A percentile compares a stretch with the other conserved stretches of the same genome.
These are phyloP conservation scores for Colletotrichum destructivum DNA, from an alignment of 2,329 filamentous ascomycete species.

Conservation along the genomic window DNA sequence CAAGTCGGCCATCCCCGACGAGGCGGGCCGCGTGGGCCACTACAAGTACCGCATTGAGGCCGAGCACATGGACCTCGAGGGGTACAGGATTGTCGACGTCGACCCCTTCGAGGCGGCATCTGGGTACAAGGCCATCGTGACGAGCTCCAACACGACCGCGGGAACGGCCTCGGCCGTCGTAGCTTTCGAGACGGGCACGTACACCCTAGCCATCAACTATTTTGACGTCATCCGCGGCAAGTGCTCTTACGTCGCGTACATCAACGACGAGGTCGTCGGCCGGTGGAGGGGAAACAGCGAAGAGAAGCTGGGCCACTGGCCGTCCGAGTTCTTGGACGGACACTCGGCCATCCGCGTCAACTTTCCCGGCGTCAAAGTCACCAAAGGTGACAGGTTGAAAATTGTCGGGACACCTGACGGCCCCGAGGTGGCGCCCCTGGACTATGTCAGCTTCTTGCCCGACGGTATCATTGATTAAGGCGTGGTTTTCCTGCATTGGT, in stretches of 20 bases:
- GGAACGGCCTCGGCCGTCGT: slow-evolving; percentile 65
- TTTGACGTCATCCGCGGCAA: slow-evolving; percentile 74
- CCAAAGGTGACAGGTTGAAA: slow-evolving; percentile 66
- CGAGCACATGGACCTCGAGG: slow-evolving; percentile 73
- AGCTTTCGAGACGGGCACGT: slow-evolving; percentile 66
- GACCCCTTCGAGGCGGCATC: slow-evolving; percentile 72
- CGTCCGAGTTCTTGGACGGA: slow-evolving; percentile 73
- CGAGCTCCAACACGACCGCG: slow-evolving; percentile 63
- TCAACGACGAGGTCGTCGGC: slow-evolving; percentile 69
- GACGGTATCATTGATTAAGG: slow-evolving; percentile 55
- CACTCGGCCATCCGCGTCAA: slow-evolving; percentile 76
- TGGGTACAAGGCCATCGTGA: slow-evolving; percentile 69
- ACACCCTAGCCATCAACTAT: slow-evolving; percentile 77
- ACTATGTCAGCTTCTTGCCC: slow-evolving; percentile 77
- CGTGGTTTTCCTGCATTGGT: not conserved
- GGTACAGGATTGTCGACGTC: slow-evolving; percentile 69
- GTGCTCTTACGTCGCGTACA: slow-evolving; percentile 67
- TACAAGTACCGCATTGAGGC: slow-evolving; percentile 79
- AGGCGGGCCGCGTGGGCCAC: slow-evolving; percentile 67
- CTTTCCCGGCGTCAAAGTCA: slow-evolving; percentile 65
- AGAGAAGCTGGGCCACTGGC: slow-evolving; percentile 70
- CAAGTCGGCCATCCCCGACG: slow-evolving; percentile 73
- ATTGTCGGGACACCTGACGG: slow-evolving; percentile 73
- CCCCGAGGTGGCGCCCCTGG: slow-evolving; percentile 74
- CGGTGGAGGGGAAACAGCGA: slow-evolving; percentile 74